These are phyloP conservation scores for Samsoniella hepiali DNA, from an alignment of 2,329 filamentous ascomycete genomes.

Conservation along the genomic window DNA sequence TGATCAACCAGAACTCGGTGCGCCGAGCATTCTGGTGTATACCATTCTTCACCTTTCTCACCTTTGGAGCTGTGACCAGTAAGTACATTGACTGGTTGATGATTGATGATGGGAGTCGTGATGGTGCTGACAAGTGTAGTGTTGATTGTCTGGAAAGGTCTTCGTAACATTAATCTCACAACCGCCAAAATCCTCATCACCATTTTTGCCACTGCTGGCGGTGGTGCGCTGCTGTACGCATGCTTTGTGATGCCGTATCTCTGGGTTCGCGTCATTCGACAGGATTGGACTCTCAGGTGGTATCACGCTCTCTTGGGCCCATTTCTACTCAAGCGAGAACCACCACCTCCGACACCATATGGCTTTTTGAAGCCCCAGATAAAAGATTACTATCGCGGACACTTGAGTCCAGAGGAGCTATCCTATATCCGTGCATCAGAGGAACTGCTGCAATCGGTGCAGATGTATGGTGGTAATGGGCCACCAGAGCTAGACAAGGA, in stretches of 20 bases:
- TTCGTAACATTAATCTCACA: conserved; percentile 27
- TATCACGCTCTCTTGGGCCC: conserved; percentile 48
- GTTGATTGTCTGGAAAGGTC: conserved; percentile 50
- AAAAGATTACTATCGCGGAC: conserved; percentile 48
- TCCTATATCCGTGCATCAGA: conserved; percentile 35
- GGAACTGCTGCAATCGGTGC: conserved; percentile 34
- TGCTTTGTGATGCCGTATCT: conserved; percentile 53
- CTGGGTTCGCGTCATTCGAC: conserved; percentile 46
- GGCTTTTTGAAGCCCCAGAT: conserved; percentile 43
- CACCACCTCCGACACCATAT: conserved; percentile 33
- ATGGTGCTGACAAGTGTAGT: conserved; percentile 31
- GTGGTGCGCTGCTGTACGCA: conserved; percentile 39
- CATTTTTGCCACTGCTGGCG: conserved; percentile 43
- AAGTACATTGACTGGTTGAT: conserved; percentile 16
- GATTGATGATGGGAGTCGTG: too few species aligned
- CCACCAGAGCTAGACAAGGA: conserved; percentile 29
- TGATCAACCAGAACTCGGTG: conserved; percentile 30
- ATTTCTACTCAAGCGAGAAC: conserved; percentile 40
- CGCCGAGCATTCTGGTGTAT: conserved; percentile 35
- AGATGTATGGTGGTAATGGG: conserved; percentile 25
- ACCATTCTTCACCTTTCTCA: conserved; percentile 38
- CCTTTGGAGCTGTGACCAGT: conserved; percentile 35
- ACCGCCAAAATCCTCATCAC: conserved; percentile 28
- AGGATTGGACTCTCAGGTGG: conserved; percentile 50
- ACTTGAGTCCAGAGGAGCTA: conserved; percentile 46